phyloP scores from a whole-genome alignment of 2,329 filamentous ascomycete species.

The Colletotrichum simmondsii region DNA sequence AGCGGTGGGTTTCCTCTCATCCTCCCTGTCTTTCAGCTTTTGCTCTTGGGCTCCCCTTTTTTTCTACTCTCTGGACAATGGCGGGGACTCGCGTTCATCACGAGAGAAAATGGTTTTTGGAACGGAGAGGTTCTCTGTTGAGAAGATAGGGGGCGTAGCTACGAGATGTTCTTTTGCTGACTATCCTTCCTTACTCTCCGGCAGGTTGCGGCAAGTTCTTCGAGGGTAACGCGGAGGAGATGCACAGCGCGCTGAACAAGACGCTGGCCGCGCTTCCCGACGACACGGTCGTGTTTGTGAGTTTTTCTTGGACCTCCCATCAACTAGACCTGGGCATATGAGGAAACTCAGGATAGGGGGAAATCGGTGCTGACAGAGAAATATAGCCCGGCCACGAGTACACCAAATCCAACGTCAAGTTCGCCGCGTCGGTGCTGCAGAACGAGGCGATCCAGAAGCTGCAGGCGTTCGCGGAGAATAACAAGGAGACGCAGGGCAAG shows the following conservation, averaged over 20 bases:
- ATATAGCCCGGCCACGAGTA: constrained; percentile 92
- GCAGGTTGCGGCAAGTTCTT: constrained; percentile 95
- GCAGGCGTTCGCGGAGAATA: constrained; percentile 78
- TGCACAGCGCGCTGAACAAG: constrained; percentile 93
- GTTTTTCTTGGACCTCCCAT: constrained; percentile 45
- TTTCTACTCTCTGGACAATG: too few species aligned
- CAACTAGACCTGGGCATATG: too few species aligned
- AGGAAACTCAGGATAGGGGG: background rate
- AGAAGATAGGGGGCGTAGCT: background rate
- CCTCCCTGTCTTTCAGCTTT: constrained; percentile 1
- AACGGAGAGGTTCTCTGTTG: background rate
- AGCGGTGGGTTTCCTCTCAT: constrained; percentile 70
- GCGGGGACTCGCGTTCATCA: background rate
- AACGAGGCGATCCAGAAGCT: constrained; percentile 82
- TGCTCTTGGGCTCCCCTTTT: too few species aligned
- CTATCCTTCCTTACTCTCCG: background rate
- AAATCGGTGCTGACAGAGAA: background rate
- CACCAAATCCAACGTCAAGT: constrained; percentile 96
- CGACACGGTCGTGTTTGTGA: constrained; percentile 90
- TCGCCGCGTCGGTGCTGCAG: constrained; percentile 80
- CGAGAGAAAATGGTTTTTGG: background rate
- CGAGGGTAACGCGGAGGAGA: constrained; percentile 88
- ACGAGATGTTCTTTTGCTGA: background rate
- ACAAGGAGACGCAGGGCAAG: constrained; percentile 90
- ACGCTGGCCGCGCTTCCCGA: constrained; percentile 84